These are phyloP conservation scores for Recurvomyces mirabilis DNA, from an alignment of 495 filamentous ascomycete species.

Conservation along the genomic window DNA sequence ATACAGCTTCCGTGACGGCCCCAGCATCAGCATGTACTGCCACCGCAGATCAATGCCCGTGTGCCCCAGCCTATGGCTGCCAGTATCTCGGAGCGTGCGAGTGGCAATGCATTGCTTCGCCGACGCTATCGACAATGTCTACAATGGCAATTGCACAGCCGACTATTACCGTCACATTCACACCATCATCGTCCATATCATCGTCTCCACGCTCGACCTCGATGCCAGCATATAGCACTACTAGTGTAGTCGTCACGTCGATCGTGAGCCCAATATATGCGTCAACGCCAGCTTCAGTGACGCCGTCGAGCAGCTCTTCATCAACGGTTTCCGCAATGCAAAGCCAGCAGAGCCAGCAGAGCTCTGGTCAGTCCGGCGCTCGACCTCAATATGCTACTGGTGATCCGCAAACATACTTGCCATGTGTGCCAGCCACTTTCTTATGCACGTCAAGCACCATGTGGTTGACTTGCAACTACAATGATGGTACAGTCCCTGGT, in stretches of 20 bases:
- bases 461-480: conserved; percentile 24
- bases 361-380: background rate
- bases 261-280: conserved; percentile 1
- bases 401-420: conserved; percentile 20
- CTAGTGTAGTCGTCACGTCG: background rate
- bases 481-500: background rate
- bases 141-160: background rate
- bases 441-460: conserved; percentile 23
- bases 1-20: conserved; percentile 2
- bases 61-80: conserved; percentile 1
- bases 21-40: conserved; percentile 2
- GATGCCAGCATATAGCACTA: background rate
- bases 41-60: background rate
- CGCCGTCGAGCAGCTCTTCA: too few relatives aligned
- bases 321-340: too few relatives aligned
- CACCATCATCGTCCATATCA: background rate
- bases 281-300: background rate
- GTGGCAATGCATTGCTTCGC: conserved; percentile 5
- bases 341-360: too few relatives aligned
- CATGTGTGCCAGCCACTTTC: conserved; percentile 28
- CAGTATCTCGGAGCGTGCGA: background rate
- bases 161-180: conserved; percentile 2
- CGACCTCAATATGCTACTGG: conserved; percentile 19
- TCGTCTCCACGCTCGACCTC: background rate
- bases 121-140: background rate